Evolutionary conservation across 2,329 filamentous ascomycete genomes (phyloP).

Genomic region (Sporothrix inflata): DNA sequence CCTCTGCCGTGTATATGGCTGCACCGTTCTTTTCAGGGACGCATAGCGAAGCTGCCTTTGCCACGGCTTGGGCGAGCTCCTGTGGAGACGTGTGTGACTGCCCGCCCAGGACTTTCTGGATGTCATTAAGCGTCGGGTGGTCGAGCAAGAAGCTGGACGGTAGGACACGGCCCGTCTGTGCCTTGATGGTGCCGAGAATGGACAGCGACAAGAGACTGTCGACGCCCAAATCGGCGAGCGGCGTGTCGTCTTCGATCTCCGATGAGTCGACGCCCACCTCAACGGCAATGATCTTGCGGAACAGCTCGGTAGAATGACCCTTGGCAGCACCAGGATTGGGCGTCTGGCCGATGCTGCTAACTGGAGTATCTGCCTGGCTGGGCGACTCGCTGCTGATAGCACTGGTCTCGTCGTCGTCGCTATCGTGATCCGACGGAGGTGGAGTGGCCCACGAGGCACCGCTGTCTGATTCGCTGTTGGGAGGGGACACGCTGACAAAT

Average conservation of each 20-base stretch:
- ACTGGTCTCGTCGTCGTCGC: neutral
- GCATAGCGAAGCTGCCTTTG: neutral
- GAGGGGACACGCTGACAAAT: neutral
- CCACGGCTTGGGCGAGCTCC: neutral
- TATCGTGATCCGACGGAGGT: neutral
- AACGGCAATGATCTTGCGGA: slow-evolving; percentile 21
- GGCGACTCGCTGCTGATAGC: neutral
- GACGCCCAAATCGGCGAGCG: neutral
- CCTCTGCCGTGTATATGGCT: neutral
- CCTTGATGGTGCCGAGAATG: slow-evolving; percentile 6
- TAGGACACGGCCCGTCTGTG: neutral
- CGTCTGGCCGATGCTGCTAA: slow-evolving; percentile 13
- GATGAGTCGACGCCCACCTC: slow-evolving; percentile 1
- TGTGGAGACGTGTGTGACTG: slow-evolving; percentile 3
- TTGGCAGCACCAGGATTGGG: neutral
- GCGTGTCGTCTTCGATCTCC: slow-evolving; percentile 9
- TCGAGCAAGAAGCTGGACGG: neutral
- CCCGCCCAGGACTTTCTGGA: neutral
- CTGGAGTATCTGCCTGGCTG: neutral
- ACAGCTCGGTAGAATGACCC: neutral
- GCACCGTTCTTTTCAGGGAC: neutral
- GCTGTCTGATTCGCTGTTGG: neutral
- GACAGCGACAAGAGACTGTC: slow-evolving; percentile 12
- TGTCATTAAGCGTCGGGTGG: slow-evolving; percentile 4
- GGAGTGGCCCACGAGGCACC: neutral